A percentile compares a stretch with the other conserved stretches of the same genome.
phyloP scores from a whole-genome alignment of 495 filamentous ascomycete species.

The Aspergillus kassunensis region DNA sequence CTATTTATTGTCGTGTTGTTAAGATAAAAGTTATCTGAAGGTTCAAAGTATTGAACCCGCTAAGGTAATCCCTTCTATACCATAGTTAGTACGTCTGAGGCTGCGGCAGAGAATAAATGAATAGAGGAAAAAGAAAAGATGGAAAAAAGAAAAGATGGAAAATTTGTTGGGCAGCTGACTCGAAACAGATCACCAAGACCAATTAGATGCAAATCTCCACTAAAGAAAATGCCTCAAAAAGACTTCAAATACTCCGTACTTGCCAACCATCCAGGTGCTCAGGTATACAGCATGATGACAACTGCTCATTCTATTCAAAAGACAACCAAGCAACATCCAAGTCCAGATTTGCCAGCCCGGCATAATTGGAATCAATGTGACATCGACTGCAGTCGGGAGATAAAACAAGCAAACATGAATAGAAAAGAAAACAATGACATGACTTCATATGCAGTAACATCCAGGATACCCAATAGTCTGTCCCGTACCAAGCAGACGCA shows the following conservation, averaged over 20 bases:
- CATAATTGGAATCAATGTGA: conserved; percentile 13
- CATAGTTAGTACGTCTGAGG: too few species aligned
- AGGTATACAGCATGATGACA: too few species aligned
- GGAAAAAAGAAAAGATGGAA: conserved; percentile 3
- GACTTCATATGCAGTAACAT: conserved; percentile 1
- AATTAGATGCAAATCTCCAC: conserved; percentile 7
- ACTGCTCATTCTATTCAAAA: conserved; percentile 13
- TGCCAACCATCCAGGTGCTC: conserved; percentile 3
- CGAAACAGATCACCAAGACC: conserved; percentile 1
- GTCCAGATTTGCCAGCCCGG: conserved; percentile 14
- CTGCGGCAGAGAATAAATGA: too few species aligned
- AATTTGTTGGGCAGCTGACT: conserved; percentile 14
- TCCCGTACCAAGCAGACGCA: too few species aligned
- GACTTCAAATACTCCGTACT: background rate
- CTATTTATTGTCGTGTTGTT: too few species aligned
- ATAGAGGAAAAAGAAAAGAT: conserved; percentile 1
- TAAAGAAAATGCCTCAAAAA: conserved; percentile 5
- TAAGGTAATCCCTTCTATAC: too few species aligned
- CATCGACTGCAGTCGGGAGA: conserved; percentile 8
- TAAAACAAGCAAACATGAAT: conserved; percentile 13
- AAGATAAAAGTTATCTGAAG: too few species aligned
- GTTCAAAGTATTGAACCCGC: too few species aligned
- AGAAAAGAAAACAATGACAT: conserved; percentile 2
- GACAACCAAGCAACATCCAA: conserved; percentile 14
- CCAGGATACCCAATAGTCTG: background rate